phyloP scores from a whole-genome alignment of 306 rosid species.

The Psophocarpus tetragonolobus region DNA sequence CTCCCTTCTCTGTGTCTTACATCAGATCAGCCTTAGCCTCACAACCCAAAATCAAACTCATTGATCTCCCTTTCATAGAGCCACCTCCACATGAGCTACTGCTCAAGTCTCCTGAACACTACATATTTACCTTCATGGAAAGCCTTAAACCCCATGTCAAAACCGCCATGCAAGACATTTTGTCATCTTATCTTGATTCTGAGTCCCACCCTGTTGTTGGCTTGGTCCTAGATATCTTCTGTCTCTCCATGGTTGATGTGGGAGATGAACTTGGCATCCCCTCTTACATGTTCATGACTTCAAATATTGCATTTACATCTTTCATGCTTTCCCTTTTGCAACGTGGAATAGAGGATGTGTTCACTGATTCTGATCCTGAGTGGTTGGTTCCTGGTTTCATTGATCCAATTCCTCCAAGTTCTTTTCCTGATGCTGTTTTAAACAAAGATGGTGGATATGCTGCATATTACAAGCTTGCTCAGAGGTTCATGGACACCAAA shows the following conservation, averaged over 20 bases:
- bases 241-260: conserved; percentile 50
- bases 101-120: conserved; percentile 18
- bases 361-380: conserved; percentile 40
- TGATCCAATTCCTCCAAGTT: conserved; percentile 39
- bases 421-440: conserved; percentile 42
- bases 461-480: conserved; percentile 42
- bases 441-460: conserved; percentile 53
- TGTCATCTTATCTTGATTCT: neutral
- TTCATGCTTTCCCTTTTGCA: conserved; percentile 38
- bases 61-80: conserved; percentile 48
- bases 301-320: conserved; percentile 44
- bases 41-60: conserved; percentile 41
- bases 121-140: conserved; percentile 38
- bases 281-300: conserved; percentile 48
- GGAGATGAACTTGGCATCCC: conserved; percentile 51
- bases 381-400: conserved; percentile 45
- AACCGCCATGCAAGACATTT: conserved; percentile 20
- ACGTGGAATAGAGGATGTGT: conserved; percentile 31
- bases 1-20: conserved; percentile 35
- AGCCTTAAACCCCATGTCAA: conserved; percentile 34
- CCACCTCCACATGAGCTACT: conserved; percentile 29
- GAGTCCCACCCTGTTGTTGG: conserved; percentile 35
- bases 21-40: conserved; percentile 39
- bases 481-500: conserved; percentile 47
- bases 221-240: conserved; percentile 61